Conservation (phyloP, 495 filamentous ascomycete genomes). For the Letharia columbiana region DNA sequence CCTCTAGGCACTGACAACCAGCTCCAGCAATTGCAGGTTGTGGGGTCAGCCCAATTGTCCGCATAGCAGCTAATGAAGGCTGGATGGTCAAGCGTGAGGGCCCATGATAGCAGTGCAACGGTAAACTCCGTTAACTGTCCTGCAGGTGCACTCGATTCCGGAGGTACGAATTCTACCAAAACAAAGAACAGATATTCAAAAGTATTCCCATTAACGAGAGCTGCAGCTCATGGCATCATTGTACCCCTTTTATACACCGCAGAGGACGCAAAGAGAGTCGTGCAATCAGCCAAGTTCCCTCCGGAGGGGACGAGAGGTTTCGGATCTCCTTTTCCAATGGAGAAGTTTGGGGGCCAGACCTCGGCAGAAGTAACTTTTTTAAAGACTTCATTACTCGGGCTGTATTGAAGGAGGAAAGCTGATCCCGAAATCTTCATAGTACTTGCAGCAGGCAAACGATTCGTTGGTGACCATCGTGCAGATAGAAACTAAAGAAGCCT, state of each 20-base stretch:
- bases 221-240: slow-evolving; percentile 38
- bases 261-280: slow-evolving; percentile 51
- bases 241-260: slow-evolving; percentile 58
- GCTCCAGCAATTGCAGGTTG: slow-evolving; percentile 48
- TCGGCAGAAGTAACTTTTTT: slow-evolving; percentile 34
- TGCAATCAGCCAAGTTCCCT: slow-evolving; percentile 56
- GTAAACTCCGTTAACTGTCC: slow-evolving; percentile 14
- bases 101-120: not conserved
- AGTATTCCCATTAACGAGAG: not conserved
- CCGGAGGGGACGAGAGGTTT: slow-evolving; percentile 51
- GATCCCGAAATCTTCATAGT: slow-evolving; percentile 26
- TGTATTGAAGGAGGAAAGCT: not conserved
- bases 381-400: not conserved
- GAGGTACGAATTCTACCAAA: slow-evolving; percentile 31
- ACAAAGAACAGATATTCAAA: not conserved
- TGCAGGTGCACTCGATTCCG: slow-evolving; percentile 56
- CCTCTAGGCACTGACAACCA: not conserved
- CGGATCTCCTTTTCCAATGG: slow-evolving; percentile 56
- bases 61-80: slow-evolving; percentile 56
- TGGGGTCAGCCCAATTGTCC: slow-evolving; percentile 59
- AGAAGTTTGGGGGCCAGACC: slow-evolving; percentile 46
- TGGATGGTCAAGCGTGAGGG: slow-evolving; percentile 64
- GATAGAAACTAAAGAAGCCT: slow-evolving; percentile 70
- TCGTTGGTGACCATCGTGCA: slow-evolving; percentile 66
- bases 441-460: slow-evolving; percentile 67